Evolutionary conservation across 768 basidiomycete genomes (phyloP).

Genomic region (Mycena alexandri): DNA sequence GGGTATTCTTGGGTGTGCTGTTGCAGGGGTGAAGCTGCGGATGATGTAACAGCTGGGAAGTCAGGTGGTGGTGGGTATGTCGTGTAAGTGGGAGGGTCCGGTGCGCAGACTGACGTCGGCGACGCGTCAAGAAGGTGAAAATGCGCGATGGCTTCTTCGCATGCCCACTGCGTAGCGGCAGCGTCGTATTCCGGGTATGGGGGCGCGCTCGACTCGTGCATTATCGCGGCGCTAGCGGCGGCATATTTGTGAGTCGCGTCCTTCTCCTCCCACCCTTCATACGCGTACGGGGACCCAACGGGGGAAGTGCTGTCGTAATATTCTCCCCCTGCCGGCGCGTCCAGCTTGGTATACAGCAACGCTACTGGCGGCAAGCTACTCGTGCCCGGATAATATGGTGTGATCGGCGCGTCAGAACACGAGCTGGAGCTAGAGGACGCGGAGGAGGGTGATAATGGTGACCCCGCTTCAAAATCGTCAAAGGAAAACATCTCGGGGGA

Average conservation of each 20-base stretch:
- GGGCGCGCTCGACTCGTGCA: slow-evolving; percentile 21
- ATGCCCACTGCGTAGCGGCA: slow-evolving; percentile 22
- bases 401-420: slow-evolving; percentile 34
- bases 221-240: neutral
- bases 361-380: slow-evolving; percentile 10
- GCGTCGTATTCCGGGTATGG: slow-evolving; percentile 18
- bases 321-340: slow-evolving; percentile 5
- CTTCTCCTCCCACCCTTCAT: slow-evolving; percentile 24
- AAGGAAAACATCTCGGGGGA: slow-evolving; percentile 26
- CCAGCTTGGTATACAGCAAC: slow-evolving; percentile 20
- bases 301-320: slow-evolving; percentile 6
- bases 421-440: slow-evolving; percentile 34
- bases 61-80: slow-evolving; percentile 14
- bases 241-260: slow-evolving; percentile 22
- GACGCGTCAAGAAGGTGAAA: slow-evolving; percentile 21
- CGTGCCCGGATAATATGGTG: slow-evolving; percentile 15
- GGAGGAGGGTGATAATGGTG: slow-evolving; percentile 31
- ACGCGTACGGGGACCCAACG: slow-evolving; percentile 13
- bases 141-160: slow-evolving; percentile 25
- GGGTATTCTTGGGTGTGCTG: slow-evolving; percentile 17
- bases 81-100: slow-evolving; percentile 20
- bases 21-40: slow-evolving; percentile 17
- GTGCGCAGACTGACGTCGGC: slow-evolving; percentile 8
- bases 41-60: slow-evolving; percentile 20
- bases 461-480: slow-evolving; percentile 18